Evolutionary conservation across 176 grass and related monocot species (phyloP), one percentile per base, ranked within the genome.

Genomic region (Avena atlantica): DNA sequence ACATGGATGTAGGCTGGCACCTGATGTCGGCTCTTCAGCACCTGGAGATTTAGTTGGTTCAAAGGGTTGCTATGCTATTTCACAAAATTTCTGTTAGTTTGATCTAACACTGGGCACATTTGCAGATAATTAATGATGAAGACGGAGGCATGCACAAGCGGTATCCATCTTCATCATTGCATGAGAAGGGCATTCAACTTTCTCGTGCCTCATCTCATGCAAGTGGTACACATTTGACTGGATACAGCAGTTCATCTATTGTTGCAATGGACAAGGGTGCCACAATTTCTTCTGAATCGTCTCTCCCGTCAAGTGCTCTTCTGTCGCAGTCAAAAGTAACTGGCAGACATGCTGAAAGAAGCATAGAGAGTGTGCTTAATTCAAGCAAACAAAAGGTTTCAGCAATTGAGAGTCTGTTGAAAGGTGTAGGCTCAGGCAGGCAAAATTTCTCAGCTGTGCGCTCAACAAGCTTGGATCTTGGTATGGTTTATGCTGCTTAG

Each of bases 331-430:
- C 91, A 20, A 97, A 94, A 40, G 52, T 83, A 74, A 80, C 71
- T 58, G 52, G 84, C 12, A 98, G 92, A 90, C 52, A 69, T 72
- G 24, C 89, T 67, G 95, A 92, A 86, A 92, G 91, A 91, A 98
- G 93, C 76, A 86, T 92, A 75, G 89, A 98, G 59, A 93, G 86
- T 48, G 83, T 95, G 74, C 91, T 95, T 83, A 88, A 85, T 87
- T 89, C 95, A 48, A 98, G 95, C 80, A 93, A 98, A 89, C 89
- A 98, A 85, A 98, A 98, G 50, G 93, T 98, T 75, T 95, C 93
- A n/a, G 95, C 95, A 60, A 98, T 95, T 84, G 87, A 95, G 86
- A 95, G 91, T 86, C 88, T 95, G 61, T 81, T 95, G 95, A 98
- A 93, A 72, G 93, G 95, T 67, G 89, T 88, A 67, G 91, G 80